These are phyloP conservation scores for Domatiomyces catenatus DNA, from an alignment of 2,329 filamentous ascomycete species.

Conservation along the genomic window DNA sequence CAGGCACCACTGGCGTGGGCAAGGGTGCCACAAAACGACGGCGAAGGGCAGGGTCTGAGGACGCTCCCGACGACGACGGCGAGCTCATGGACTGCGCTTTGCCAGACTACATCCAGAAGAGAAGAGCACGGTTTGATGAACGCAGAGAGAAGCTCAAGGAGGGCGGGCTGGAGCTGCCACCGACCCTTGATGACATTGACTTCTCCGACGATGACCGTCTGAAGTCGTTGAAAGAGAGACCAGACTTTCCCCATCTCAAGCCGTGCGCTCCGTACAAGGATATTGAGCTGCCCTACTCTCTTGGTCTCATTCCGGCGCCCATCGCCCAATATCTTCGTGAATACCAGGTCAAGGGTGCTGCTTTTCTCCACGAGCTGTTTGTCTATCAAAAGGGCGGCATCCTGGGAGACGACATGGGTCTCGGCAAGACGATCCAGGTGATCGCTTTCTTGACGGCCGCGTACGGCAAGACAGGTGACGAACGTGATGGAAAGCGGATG, in stretches of 20 bases:
- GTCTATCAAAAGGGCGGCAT: constrained; percentile 84
- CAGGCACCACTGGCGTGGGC: constrained; percentile 19
- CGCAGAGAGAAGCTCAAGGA: constrained; percentile 45
- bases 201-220: constrained; percentile 57
- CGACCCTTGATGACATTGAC: constrained; percentile 57
- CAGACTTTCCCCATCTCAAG: constrained; percentile 46
- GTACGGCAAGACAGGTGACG: constrained; percentile 86
- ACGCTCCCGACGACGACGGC: constrained; percentile 37
- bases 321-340: constrained; percentile 84
- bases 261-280: constrained; percentile 59
- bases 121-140: constrained; percentile 55
- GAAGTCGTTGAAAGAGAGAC: constrained; percentile 51
- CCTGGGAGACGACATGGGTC: constrained; percentile 90
- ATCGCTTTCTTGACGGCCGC: constrained; percentile 80
- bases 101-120: constrained; percentile 56
- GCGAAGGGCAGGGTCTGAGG: constrained; percentile 26
- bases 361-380: constrained; percentile 76
- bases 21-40: constrained; percentile 14
- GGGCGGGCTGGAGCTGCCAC: constrained; percentile 59
- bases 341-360: constrained; percentile 75
- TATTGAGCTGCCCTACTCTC: constrained; percentile 57
- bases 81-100: constrained; percentile 43
- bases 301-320: constrained; percentile 68
- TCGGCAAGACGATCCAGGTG: constrained; percentile 94
- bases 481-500: constrained; percentile 73